Evolutionary conservation across 2,329 filamentous ascomycete genomes (phyloP), one percentile per base, ranked within the genome.

Genomic region (Ophiocordyceps unilateralis): DNA sequence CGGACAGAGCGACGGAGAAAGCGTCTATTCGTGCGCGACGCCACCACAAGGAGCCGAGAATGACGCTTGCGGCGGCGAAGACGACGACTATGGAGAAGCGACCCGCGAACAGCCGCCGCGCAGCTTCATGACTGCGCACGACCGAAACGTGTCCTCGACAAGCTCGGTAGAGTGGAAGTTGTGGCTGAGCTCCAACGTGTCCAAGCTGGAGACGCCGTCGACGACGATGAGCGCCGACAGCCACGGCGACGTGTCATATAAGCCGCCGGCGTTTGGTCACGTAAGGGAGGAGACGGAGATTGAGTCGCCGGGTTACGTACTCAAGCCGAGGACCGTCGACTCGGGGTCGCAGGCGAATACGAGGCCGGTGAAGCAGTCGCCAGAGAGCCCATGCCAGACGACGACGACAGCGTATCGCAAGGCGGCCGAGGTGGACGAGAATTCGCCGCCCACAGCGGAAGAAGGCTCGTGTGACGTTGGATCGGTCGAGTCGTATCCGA

Each of bases 91-190:
- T 36, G 32, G 11, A 36, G n/a, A 19, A 9, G 17, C 17, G 6
- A 10, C 17, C n/a, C n/a, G 22, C 5, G 36, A 39, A 19, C 36
- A 21, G 20, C 19, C 19, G n/a, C 36, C 39, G 2, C 14, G 22
- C 12, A n/a, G 14, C n/a, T 15, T 26, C 3, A 38, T 58, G 21
- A 48, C 49, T n/a, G 28, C 21, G 3, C 54, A 60, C 17, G 56
- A 58, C 39, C 57, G 65, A n/a, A 55, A 59, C 1, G 48, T 53
- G 3, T 69, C 66, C 1, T 61, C 61, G 1, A 58, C 59, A 6
- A 69, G 68, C 44, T 74, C 69, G 2, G 55, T 63, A 2, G 71
- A 74, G 45, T 75, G 70, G 72, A 74, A 73, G 53, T 65, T 58
- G 0, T 70, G 66, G 66, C 63, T 75, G 34, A 70, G 70, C 9